Percentiles rank a stretch among this genome's conserved stretches.
phyloP scores from a whole-genome alignment of 176 grass and related monocot species.

The Puya raimondii region DNA sequence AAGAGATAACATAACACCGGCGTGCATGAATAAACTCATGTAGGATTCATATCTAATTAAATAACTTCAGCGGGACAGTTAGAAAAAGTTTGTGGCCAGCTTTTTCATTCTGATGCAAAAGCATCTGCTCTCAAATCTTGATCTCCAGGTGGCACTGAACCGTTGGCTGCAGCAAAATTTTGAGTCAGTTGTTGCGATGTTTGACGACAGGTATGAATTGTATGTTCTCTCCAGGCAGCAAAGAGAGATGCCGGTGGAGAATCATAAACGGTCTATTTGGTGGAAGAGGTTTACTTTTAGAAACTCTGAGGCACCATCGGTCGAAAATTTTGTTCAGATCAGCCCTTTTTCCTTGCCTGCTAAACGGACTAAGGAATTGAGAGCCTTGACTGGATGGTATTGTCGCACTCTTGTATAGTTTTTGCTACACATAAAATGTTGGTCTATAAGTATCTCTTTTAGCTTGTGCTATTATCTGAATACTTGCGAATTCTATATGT shows the following conservation, averaged over 20 bases:
- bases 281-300: conserved; percentile 54
- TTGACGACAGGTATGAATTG: conserved; percentile 76
- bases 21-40: no score
- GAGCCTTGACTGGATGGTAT: conserved; percentile 80
- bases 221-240: conserved; percentile 51
- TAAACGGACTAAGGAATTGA: conserved; percentile 81
- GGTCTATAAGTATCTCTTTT: background rate
- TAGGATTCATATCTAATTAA: no score
- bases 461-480: no score
- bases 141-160: conserved; percentile 71
- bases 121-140: conserved; percentile 16
- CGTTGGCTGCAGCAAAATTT: conserved; percentile 85
- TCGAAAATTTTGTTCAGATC: conserved; percentile 44
- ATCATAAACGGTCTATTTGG: conserved; percentile 27
- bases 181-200: conserved; percentile 78
- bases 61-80: no score
- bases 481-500: no score
- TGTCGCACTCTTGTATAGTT: background rate
- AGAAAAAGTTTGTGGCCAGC: no score
- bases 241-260: conserved; percentile 30
- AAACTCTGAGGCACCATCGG: conserved; percentile 27
- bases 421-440: conserved; percentile 1
- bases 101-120: conserved; percentile 4
- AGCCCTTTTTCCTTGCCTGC: conserved; percentile 68
- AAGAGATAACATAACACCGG: no score